Conservation (phyloP, 768 basidiomycete genomes). For the Mycena vitilis region DNA sequence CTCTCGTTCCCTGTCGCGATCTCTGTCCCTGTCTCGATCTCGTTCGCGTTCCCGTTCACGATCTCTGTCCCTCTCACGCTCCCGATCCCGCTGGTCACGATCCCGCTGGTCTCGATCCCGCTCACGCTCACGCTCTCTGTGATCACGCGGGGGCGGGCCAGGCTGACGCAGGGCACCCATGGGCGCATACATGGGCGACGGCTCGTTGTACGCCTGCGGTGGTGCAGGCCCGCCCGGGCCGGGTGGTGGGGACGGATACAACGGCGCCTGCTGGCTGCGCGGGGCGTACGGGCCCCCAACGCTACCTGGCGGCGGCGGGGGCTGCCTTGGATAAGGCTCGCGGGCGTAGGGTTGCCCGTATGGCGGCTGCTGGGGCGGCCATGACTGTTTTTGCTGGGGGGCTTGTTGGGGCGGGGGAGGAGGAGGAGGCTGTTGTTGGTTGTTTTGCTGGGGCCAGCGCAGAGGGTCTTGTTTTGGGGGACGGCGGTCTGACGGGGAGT, state of each 20-base stretch:
- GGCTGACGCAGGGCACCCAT: conserved; percentile 30
- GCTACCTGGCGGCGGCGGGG: neutral
- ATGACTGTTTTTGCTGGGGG: conserved; percentile 5
- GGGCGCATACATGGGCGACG: conserved; percentile 32
- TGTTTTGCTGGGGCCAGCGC: neutral
- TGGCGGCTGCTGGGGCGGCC: conserved; percentile 1
- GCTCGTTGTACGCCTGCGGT: conserved; percentile 24
- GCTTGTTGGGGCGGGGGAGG: neutral
- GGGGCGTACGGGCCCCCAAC: neutral
- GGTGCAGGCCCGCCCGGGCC: conserved; percentile 10
- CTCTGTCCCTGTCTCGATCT: neutral
- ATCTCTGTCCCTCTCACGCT: conserved; percentile 13
- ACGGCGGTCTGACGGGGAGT: conserved; percentile 68
- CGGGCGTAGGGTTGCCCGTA: conserved; percentile 20
- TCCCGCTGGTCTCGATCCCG: conserved; percentile 21
- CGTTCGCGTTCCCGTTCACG: conserved; percentile 25
- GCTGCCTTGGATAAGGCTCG: conserved; percentile 2
- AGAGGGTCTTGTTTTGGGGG: conserved; percentile 9
- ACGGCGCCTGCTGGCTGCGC: neutral
- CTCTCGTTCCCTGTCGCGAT: neutral
- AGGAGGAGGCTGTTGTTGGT: neutral
- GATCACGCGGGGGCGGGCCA: conserved; percentile 4
- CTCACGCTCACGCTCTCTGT: neutral
- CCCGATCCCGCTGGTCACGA: too few relatives aligned
- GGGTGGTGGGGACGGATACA: conserved; percentile 27